Percentiles rank a stretch among this genome's conserved stretches.
These are phyloP conservation scores for Erigeron philadelphicus DNA, from an alignment of 140 eudicot species.

Conservation along the genomic window DNA sequence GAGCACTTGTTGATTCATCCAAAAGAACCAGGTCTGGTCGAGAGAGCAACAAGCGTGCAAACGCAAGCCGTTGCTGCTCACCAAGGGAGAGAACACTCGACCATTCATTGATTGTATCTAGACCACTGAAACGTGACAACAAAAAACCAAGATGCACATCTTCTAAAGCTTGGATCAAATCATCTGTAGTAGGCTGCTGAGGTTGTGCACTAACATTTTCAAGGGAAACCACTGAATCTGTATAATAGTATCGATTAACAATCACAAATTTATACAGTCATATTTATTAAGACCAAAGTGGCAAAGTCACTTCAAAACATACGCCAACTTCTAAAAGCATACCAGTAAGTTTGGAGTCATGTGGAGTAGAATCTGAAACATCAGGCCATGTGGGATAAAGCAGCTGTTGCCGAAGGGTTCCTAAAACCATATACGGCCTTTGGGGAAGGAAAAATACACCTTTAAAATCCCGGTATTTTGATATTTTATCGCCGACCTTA, in stretches of 20 bases:
- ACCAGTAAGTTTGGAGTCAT: slow-evolving; percentile 45
- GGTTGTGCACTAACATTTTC: slow-evolving; percentile 21
- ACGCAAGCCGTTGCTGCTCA: slow-evolving; percentile 97
- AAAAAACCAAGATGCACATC: slow-evolving; percentile 81
- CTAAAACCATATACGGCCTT: slow-evolving; percentile 91
- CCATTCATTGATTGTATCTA: slow-evolving; percentile 78
- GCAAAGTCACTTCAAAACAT: neutral
- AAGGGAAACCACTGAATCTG: slow-evolving; percentile 59
- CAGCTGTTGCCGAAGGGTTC: slow-evolving; percentile 94
- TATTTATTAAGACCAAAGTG: neutral
- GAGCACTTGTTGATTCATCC: slow-evolving; percentile 96
- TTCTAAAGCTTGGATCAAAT: slow-evolving; percentile 64
- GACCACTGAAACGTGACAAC: slow-evolving; percentile 57
- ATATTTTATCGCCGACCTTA: slow-evolving; percentile 17
- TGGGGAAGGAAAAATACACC: slow-evolving; percentile 96
- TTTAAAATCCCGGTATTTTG: slow-evolving; percentile 40
- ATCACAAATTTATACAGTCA: slow-evolving; percentile 11
- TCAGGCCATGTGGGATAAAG: slow-evolving; percentile 92
- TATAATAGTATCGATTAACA: slow-evolving; percentile 11
- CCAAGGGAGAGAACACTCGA: slow-evolving; percentile 92
- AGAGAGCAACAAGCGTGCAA: slow-evolving; percentile 86
- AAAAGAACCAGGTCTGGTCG: slow-evolving; percentile 69
- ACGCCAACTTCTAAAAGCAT: slow-evolving; percentile 16
- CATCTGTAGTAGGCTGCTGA: slow-evolving; percentile 60
- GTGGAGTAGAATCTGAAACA: slow-evolving; percentile 27